Conservation (phyloP, 305 asterid genomes). For the Ruellia speciosa region DNA sequence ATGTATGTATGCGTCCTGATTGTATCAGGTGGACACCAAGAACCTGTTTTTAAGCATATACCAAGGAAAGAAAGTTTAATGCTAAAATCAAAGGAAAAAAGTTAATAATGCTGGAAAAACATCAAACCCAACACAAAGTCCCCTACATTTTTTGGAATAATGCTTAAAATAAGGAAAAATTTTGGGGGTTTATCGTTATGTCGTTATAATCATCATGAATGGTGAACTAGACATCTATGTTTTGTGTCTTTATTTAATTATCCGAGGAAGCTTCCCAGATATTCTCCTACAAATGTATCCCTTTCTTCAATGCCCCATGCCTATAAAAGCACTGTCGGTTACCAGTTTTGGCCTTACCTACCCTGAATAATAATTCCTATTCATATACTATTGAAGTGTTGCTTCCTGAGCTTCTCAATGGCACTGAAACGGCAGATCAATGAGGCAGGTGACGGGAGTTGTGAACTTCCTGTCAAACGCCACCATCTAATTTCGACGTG, state of each 20-base stretch:
- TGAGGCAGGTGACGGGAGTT: slow-evolving; percentile 46
- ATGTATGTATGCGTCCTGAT: neutral
- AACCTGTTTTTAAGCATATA: no score
- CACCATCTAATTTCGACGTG: slow-evolving; percentile 31
- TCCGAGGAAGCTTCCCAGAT: slow-evolving; percentile 39
- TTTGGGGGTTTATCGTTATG: neutral
- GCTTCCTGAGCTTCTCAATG: slow-evolving; percentile 39
- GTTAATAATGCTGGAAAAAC: neutral
- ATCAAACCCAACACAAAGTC: neutral
- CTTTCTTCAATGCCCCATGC: neutral
- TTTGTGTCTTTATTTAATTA: slow-evolving; percentile 22
- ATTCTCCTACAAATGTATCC: slow-evolving; percentile 26
- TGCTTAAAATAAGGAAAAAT: neutral
- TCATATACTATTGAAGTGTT: neutral
- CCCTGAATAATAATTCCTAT: neutral
- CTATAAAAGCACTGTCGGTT: slow-evolving; percentile 22
- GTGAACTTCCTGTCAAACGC: slow-evolving; percentile 44
- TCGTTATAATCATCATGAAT: neutral
- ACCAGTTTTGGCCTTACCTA: slow-evolving; percentile 30
- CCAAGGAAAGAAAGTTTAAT: neutral
- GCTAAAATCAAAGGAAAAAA: no score
- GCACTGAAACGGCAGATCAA: slow-evolving; percentile 47
- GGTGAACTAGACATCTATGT: neutral
- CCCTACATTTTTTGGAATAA: neutral
- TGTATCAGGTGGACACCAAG: neutral